phyloP scores from a whole-genome alignment of 140 eudicot species.

The Erigeron philadelphicus region DNA sequence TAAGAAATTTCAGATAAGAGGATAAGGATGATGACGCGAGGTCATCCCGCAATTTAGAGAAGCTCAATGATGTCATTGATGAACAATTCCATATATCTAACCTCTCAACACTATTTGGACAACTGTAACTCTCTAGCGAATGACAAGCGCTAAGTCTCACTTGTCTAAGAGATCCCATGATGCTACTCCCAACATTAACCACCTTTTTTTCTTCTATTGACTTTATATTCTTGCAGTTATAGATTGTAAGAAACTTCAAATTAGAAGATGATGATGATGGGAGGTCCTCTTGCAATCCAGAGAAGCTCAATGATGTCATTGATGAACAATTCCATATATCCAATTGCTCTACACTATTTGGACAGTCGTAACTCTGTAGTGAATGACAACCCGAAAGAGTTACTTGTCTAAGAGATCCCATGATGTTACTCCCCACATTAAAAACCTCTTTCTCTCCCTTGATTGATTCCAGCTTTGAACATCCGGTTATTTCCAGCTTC shows the following conservation, averaged over 20 bases:
- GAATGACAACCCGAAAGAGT: too few relatives aligned
- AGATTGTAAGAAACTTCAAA: too few relatives aligned
- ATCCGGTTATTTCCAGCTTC: neutral
- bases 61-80: constrained; percentile 7
- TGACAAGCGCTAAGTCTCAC: neutral
- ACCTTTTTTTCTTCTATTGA: neutral
- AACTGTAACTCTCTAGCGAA: neutral
- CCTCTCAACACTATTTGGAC: neutral
- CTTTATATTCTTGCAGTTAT: too few relatives aligned
- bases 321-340: too few relatives aligned
- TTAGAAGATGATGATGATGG: too few relatives aligned
- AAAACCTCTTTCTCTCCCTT: neutral
- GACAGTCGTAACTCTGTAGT: too few relatives aligned
- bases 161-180: neutral
- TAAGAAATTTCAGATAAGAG: constrained; percentile 12
- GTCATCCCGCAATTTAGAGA: neutral
- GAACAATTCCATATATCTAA: neutral
- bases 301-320: too few relatives aligned
- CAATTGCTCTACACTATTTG: too few relatives aligned
- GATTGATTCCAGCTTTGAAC: neutral
- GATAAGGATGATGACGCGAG: neutral
- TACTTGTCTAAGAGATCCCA: too few relatives aligned
- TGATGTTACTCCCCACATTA: too few relatives aligned
- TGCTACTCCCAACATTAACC: neutral
- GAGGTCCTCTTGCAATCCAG: too few relatives aligned